phyloP scores from a whole-genome alignment of 192 early-diverging fungal genomes.

The Coemansia erecta region DNA sequence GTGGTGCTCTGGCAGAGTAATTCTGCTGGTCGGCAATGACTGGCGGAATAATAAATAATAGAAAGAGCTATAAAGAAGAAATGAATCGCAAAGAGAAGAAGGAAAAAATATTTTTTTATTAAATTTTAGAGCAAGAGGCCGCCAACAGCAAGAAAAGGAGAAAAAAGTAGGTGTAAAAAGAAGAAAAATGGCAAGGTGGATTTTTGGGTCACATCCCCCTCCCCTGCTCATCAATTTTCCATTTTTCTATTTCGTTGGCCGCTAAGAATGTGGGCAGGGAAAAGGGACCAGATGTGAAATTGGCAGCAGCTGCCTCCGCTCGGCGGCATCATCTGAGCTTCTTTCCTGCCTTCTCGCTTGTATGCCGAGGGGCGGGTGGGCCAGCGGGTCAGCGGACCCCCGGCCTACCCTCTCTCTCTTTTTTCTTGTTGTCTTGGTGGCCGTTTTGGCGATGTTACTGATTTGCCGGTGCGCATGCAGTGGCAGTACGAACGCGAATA shows the following conservation, averaged over 20 bases:
- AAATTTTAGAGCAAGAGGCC: neutral
- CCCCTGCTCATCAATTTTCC: too few relatives aligned
- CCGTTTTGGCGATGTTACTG: neutral
- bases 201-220: too few relatives aligned
- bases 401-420: neutral
- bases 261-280: too few relatives aligned
- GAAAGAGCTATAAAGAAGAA: conserved; percentile 23
- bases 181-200: too few relatives aligned
- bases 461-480: conserved; percentile 5
- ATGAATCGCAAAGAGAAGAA: conserved; percentile 13
- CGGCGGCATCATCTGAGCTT: neutral
- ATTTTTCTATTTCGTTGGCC: too few relatives aligned
- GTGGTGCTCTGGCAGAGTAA: too few relatives aligned
- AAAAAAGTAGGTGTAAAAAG: too few relatives aligned
- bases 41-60: conserved; percentile 4
- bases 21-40: too few relatives aligned
- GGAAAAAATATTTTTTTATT: neutral
- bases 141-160: neutral
- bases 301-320: too few relatives aligned
- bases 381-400: conserved; percentile 10
- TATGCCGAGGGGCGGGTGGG: neutral
- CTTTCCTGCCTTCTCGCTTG: neutral
- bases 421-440: neutral
- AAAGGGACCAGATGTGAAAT: too few relatives aligned
- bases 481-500: too few relatives aligned